These are phyloP conservation scores for Fusarium sulawesiense DNA, from an alignment of 2,329 filamentous ascomycete genomes.

Conservation along the genomic window DNA sequence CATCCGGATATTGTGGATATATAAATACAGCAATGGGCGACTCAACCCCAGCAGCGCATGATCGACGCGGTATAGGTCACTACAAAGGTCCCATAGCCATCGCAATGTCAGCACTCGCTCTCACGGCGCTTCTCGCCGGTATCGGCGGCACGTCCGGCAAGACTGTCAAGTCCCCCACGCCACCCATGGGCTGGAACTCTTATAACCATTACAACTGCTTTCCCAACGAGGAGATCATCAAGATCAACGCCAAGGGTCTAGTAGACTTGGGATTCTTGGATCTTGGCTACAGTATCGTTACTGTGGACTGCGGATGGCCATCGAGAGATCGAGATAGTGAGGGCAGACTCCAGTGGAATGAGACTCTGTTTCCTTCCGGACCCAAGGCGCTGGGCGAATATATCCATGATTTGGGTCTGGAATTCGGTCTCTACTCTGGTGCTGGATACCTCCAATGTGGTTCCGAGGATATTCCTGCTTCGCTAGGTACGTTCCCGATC, in stretches of 20 bases:
- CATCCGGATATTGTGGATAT: neutral
- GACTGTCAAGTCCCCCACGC: slow-evolving; percentile 47
- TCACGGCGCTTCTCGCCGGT: slow-evolving; percentile 14
- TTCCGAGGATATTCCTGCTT: slow-evolving; percentile 56
- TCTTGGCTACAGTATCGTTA: slow-evolving; percentile 67
- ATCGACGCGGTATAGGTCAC: neutral
- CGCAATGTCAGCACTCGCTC: slow-evolving; percentile 13
- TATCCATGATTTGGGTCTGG: slow-evolving; percentile 60
- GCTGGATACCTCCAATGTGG: slow-evolving; percentile 59
- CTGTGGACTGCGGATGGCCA: slow-evolving; percentile 70
- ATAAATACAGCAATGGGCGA: neutral
- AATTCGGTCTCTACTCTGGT: slow-evolving; percentile 67
- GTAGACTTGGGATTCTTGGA: slow-evolving; percentile 62
- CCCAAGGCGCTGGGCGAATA: slow-evolving; percentile 61
- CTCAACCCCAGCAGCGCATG: neutral
- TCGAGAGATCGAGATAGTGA: slow-evolving; percentile 53
- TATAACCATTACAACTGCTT: slow-evolving; percentile 60
- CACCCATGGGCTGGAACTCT: slow-evolving; percentile 67
- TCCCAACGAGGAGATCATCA: slow-evolving; percentile 37
- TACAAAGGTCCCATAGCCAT: neutral
- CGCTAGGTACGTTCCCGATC: slow-evolving; percentile 51
- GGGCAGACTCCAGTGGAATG: slow-evolving; percentile 62
- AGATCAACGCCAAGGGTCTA: slow-evolving; percentile 63
- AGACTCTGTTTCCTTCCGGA: slow-evolving; percentile 61
- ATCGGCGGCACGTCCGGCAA: slow-evolving; percentile 7